Conservation (phyloP, 2,329 filamentous ascomycete genomes). For the Coniella lustricola region DNA sequence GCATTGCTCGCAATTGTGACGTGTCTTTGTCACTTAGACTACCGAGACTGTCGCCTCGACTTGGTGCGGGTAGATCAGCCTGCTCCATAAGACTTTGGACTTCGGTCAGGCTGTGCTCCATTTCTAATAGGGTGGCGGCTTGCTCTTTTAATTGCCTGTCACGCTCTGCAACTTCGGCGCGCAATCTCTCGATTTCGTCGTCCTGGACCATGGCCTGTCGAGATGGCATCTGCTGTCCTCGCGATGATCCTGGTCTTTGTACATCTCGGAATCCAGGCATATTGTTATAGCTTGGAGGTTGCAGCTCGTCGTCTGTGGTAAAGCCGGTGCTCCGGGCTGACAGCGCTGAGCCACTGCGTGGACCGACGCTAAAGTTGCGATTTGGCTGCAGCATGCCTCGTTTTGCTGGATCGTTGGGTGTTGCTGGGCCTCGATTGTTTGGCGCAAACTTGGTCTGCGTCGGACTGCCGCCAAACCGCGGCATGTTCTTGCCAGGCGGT, state of each 20-base stretch:
- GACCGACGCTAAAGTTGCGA: conserved; percentile 44
- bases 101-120: conserved; percentile 83
- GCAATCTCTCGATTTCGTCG: conserved; percentile 68
- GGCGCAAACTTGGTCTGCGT: conserved; percentile 56
- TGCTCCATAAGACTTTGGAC: conserved; percentile 62
- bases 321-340: conserved; percentile 39
- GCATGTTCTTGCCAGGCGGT: conserved; percentile 44
- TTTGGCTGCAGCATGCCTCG: conserved; percentile 36
- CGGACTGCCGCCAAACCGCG: conserved; percentile 54
- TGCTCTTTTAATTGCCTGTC: conserved; percentile 88
- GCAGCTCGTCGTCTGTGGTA: conserved; percentile 47
- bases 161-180: conserved; percentile 69
- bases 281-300: conserved; percentile 43
- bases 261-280: conserved; percentile 37
- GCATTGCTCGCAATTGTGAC: conserved; percentile 67
- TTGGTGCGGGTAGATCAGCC: conserved; percentile 33
- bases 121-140: conserved; percentile 72
- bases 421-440: conserved; percentile 48
- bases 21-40: conserved; percentile 64
- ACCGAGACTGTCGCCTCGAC: conserved; percentile 39
- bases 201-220: conserved; percentile 46
- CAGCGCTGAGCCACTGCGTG: conserved; percentile 54
- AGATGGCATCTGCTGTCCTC: conserved; percentile 46
- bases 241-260: conserved; percentile 34
- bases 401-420: conserved; percentile 56